Percentiles rank a stretch among this genome's conserved stretches.
phyloP scores from a whole-genome alignment of 108 stramenopile species.

The Skeletonema menzelii region DNA sequence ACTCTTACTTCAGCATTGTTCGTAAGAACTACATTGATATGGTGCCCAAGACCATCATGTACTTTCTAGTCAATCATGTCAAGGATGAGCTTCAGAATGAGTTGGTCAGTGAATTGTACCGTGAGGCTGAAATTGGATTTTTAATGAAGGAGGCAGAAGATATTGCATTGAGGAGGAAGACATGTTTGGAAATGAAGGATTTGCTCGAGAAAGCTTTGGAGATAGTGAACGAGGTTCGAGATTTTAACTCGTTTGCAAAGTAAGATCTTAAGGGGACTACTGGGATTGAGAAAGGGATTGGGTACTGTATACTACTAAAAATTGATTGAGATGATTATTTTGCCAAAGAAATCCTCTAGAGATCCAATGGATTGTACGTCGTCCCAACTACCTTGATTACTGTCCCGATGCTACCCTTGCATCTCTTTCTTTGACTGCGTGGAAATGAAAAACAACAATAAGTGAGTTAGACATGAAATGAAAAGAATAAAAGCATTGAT shows the following conservation, averaged over 20 bases:
- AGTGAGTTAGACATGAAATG: not conserved
- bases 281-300: not conserved
- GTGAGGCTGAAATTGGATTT: slow-evolving; percentile 77
- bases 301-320: not conserved
- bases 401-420: not conserved
- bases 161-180: slow-evolving; percentile 84
- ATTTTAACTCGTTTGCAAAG: slow-evolving; percentile 75
- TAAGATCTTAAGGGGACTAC: not conserved
- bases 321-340: not conserved
- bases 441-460: not conserved
- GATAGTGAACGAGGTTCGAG: slow-evolving; percentile 96
- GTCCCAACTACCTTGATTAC: not conserved
- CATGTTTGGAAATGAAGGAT: slow-evolving; percentile 92
- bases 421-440: not conserved
- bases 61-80: slow-evolving; percentile 96
- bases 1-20: slow-evolving; percentile 95
- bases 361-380: not conserved
- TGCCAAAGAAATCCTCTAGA: not conserved
- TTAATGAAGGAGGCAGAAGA: slow-evolving; percentile 92
- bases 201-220: slow-evolving; percentile 89
- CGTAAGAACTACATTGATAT: slow-evolving; percentile 96
- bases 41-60: slow-evolving; percentile 99
- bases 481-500: too few relatives aligned
- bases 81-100: slow-evolving; percentile 95
- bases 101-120: slow-evolving; percentile 93